Evolutionary conservation across 2,329 filamentous ascomycete genomes (phyloP), one percentile per base, ranked within the genome.

Genomic region (Cladobotryum protrusum): DNA sequence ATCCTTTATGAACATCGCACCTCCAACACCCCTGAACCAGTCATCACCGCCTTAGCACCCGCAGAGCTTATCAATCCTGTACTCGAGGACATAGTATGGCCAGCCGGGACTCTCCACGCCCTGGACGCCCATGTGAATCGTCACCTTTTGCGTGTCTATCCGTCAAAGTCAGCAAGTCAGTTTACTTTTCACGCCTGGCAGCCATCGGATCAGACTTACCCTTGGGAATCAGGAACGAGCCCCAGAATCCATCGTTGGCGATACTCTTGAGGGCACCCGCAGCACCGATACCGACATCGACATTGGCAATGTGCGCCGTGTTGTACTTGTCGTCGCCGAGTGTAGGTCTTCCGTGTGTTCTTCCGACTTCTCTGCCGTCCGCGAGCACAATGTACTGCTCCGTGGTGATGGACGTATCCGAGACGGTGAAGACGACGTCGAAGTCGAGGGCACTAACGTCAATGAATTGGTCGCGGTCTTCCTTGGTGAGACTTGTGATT

Each of bases 231-330:
- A 19, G 40, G 33, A 48, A 48, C 6, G 40, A 36, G 2, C 47
- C 47, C 47, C 47, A 48, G 13, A 48, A 43, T 7, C 47, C 47
- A 19, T 48, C 47, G 3, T 48, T 48, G 1, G 47, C 33, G n/a
- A 48, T 48, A 11, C 47, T 48, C 15, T 41, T 18, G 9, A 43
- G n/a, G 15, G 47, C 47, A 4, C 47, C 47, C 8, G 40, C 33
- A 2, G 47, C 47, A 11, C 47, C 47, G 32, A 15, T 43, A 3
- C 47, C 47, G 14, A 48, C 47, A 18, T 48, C 35, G 4, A 43
- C 12, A 19, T 32, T 19, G 2, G 17, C 36, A 2, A 44, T 43
- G n/a, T 48, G 24, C 0, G 19, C 12, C 32, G 20, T 29, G 12
- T 44, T 43, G 13, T 48, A 43, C 12, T 48, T 48, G 7, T 43